Conservation (phyloP, 2,329 filamentous ascomycete species). For the Escovopsis sp. region DNA sequence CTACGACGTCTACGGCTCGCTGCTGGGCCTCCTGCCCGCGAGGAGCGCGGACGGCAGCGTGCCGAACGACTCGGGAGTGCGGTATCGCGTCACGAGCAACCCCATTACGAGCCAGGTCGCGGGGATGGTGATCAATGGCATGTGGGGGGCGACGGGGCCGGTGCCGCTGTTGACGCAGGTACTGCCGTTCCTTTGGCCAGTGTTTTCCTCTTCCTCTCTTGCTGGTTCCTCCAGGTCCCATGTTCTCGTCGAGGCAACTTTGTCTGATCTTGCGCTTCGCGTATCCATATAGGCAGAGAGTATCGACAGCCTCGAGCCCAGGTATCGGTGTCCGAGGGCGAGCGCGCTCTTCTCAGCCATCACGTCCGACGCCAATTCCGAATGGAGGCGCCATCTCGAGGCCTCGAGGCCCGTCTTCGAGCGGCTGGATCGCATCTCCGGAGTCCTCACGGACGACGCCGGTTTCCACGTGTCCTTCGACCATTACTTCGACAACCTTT, state of each 20-base stretch:
- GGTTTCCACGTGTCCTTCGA: conserved; percentile 61
- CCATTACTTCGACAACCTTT: conserved; percentile 76
- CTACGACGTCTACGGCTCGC: conserved; percentile 57
- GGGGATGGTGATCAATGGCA: conserved; percentile 56
- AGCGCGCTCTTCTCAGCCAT: conserved; percentile 26
- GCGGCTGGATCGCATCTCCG: conserved; percentile 51
- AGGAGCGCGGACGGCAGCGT: conserved; percentile 18
- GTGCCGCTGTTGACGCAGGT: conserved; percentile 33
- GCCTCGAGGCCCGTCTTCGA: conserved; percentile 38
- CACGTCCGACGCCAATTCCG: conserved; percentile 24
- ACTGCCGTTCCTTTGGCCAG: conserved; percentile 1
- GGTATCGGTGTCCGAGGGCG: conserved; percentile 48
- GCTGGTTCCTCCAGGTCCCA: too few relatives aligned
- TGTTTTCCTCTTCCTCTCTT: background rate
- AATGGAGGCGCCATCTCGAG: conserved; percentile 51
- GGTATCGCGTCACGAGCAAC: conserved; percentile 67
- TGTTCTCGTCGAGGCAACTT: too few relatives aligned
- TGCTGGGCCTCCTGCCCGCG: conserved; percentile 51
- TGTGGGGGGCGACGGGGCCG: conserved; percentile 35
- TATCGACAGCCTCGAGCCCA: conserved; percentile 60
- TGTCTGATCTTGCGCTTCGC: too few relatives aligned
- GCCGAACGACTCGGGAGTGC: conserved; percentile 28
- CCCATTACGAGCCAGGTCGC: conserved; percentile 70
- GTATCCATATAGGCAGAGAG: conserved; percentile 24
- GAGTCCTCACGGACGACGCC: conserved; percentile 36